Base-by-base conservation (phyloP, 176 grass and related monocot species). In the Lolium multiflorum region DNA sequence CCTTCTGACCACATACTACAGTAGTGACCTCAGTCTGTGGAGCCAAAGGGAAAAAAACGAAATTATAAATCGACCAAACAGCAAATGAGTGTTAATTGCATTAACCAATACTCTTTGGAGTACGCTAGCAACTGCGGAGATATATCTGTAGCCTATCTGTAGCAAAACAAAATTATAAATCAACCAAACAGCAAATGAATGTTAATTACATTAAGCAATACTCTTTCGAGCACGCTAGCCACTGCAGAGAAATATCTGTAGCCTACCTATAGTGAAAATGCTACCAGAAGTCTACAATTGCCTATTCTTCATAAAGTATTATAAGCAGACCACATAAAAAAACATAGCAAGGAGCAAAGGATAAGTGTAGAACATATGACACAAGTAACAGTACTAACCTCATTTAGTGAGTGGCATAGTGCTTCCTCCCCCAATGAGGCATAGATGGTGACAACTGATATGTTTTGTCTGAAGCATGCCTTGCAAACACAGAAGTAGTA, bases 361-460 rank as follows among this genome's bases (percentile, higher is more conserved):
- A 35, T 66, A 37, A 73, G 9, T 72, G 20, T 64, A 87, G 20
- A 65, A 21, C 63, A 57, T 59, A 83, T 65, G 48, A 66, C 26
- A 76, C 1, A 72, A 83, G 65, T 87, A 35, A 83, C 35, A 58
- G 54, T 79, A 88, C 89, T 64, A 68, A 96, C 94, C 97, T 99
- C 97, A 84, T 94, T 99, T 87, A 99, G 80, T 31, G 97, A 99
- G 79, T 99, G 94, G 81, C 97, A 99, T 25, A 96, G 55, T 62
- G 97, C 97, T 87, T 86, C 97, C 89, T 96, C 94, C n/a, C 97
- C 97, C 64, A 99, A 74, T 4, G 97, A 96, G 57, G 97, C 82
- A 87, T 99, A 99, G 51, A 99, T 96, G 16, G 97, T 99, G 67
- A 99, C 90, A 44, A 99, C 94, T 50, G 94, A 85, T 68, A 94